Evolutionary conservation across 2,329 filamentous ascomycete genomes (phyloP).

Genomic region (Epichloe brachyelytri): DNA sequence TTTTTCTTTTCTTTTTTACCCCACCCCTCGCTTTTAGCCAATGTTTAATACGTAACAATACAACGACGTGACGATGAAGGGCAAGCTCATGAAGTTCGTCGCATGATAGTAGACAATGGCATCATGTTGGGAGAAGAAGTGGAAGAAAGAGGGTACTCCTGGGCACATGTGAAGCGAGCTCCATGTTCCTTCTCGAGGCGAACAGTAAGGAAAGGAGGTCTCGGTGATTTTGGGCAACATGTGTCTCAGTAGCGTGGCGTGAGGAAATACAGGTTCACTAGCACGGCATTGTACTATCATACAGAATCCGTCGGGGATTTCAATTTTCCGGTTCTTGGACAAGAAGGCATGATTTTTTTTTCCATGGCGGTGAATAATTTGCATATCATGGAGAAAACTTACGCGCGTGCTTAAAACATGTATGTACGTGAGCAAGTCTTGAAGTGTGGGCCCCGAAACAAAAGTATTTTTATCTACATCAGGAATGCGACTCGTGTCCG

Average conservation of each 20-base stretch:
- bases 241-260: background rate
- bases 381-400: no score
- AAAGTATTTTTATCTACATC: no score
- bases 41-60: constrained; percentile 18
- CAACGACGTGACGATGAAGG: constrained; percentile 16
- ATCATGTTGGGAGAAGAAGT: constrained; percentile 10
- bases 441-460: fast-evolving
- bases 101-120: constrained; percentile 15
- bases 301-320: background rate
- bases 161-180: background rate
- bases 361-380: background rate
- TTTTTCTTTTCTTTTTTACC: no score
- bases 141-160: background rate
- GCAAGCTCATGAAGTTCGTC: constrained; percentile 9
- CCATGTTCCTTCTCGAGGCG: no score
- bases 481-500: no score
- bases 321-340: background rate
- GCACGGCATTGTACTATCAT: background rate
- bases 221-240: background rate
- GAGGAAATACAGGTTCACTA: constrained; percentile 1
- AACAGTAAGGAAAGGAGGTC: background rate
- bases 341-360: background rate
- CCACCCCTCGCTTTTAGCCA: constrained; percentile 1
- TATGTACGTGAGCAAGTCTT: no score
- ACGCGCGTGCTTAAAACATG: no score